Percentiles rank a stretch among this genome's conserved stretches.
Evolutionary conservation across 2,329 filamentous ascomycete species (phyloP).

Genomic region (Bipolaris cookei): DNA sequence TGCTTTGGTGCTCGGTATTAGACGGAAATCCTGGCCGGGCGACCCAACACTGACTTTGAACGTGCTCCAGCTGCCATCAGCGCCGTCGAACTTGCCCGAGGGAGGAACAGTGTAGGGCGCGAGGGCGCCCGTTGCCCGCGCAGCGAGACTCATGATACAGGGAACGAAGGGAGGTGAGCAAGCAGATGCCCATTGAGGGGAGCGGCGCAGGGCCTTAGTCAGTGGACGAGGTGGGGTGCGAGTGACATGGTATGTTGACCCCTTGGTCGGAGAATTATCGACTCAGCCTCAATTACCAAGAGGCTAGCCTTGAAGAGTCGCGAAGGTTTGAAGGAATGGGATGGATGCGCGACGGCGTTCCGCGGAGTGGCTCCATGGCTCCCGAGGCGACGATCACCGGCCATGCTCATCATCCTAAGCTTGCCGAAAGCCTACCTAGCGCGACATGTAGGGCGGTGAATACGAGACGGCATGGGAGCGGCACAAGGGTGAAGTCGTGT

Average conservation of each 20-base stretch:
- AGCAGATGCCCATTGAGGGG: neutral
- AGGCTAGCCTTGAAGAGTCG: neutral
- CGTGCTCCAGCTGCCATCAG: constrained; percentile 52
- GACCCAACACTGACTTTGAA: constrained; percentile 51
- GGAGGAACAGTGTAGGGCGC: constrained; percentile 43
- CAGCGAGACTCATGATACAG: constrained; percentile 31
- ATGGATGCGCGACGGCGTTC: neutral
- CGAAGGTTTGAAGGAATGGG: constrained; percentile 1
- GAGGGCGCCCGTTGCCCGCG: constrained; percentile 26
- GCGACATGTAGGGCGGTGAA: constrained; percentile 8
- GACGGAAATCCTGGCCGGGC: constrained; percentile 49
- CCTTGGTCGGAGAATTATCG: neutral
- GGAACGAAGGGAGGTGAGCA: constrained; percentile 9
- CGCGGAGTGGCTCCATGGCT: constrained; percentile 15
- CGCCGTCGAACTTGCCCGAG: constrained; percentile 48
- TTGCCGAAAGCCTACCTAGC: neutral
- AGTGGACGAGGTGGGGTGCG: neutral
- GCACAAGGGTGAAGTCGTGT: constrained; percentile 14
- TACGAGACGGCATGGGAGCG: constrained; percentile 21
- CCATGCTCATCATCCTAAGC: neutral
- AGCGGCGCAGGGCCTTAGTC: neutral
- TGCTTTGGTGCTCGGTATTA: constrained; percentile 45
- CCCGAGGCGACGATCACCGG: neutral
- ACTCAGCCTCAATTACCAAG: neutral
- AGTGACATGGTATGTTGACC: constrained; percentile 1